These are phyloP conservation scores for Mucor sp. DNA, from an alignment of 371 early-diverging fungal species.

Conservation along the genomic window DNA sequence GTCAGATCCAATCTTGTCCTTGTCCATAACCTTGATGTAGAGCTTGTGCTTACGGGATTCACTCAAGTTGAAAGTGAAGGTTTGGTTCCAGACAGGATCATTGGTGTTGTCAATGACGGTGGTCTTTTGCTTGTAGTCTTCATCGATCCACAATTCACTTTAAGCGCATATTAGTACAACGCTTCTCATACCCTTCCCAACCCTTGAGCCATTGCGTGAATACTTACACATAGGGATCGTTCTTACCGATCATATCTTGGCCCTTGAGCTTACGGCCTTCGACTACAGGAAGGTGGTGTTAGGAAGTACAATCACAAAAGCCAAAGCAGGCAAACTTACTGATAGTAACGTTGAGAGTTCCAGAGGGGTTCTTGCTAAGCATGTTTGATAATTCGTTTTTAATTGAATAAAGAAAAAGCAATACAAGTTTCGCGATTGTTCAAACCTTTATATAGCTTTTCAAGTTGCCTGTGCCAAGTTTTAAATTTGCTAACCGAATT, in stretches of 20 bases:
- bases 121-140: slow-evolving; percentile 42
- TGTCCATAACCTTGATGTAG: slow-evolving; percentile 39
- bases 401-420: not conserved
- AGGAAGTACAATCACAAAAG: not conserved
- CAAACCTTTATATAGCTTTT: slow-evolving; percentile 14
- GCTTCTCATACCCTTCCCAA: not conserved
- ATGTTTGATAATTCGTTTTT: slow-evolving; percentile 3
- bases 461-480: not conserved
- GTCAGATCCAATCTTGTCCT: slow-evolving; percentile 34
- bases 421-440: not conserved
- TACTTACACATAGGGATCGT: slow-evolving; percentile 35
- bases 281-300: slow-evolving; percentile 9
- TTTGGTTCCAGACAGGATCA: slow-evolving; percentile 38
- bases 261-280: slow-evolving; percentile 31
- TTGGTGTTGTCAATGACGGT: slow-evolving; percentile 53
- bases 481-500: not conserved
- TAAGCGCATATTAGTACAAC: not conserved
- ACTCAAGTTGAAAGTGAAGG: slow-evolving; percentile 29
- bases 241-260: slow-evolving; percentile 28
- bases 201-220: not conserved
- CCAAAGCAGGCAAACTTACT: slow-evolving; percentile 17
- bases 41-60: slow-evolving; percentile 32
- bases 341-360: slow-evolving; percentile 26
- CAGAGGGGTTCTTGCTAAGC: slow-evolving; percentile 25
- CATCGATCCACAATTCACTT: slow-evolving; percentile 31